Base-by-base conservation (phyloP, 2,329 filamentous ascomycete species). In the Pyrenochaeta sp. region DNA sequence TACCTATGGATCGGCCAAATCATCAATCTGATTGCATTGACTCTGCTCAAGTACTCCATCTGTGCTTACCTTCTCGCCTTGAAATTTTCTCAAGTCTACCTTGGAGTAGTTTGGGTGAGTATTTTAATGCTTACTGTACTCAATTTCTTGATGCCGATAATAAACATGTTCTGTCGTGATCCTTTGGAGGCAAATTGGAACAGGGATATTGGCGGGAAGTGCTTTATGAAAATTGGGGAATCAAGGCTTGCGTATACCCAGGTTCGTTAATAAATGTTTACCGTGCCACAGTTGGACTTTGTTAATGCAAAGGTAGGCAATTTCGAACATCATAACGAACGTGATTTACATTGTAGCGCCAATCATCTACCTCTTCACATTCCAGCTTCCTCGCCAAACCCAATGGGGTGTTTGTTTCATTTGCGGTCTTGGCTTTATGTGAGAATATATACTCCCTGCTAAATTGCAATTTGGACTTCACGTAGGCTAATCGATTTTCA, bases 101-200 rank as follows among this genome's bases (percentile, higher is more conserved):
- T 55, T 1, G 14, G 51, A 4, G 49, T 69, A 2, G 54, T 72
- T 1, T 71, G 66, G 63, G 39, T 53, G 5, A 65, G 61, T 1
- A 66, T 71, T 11, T 11, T 61, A 2, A 62, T 72, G 58, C 59
- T 69, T 10, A 61, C 61, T 1, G 47, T 59, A 1, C 66, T 71
- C 46, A 70, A 67, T 50, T 51, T 66, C 4, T 42, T 65, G 1
- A 14, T 68, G 2, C 66, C 67, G 0, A 49, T 63, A 1, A 54
- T 68, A 42, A 56, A 57, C 1, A 32, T 60, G 20, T 64, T 71
- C 27, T 58, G 55, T 15, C 63, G 60, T 37, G 65, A 54, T 10
- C 66, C 67, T 4, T 64, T 70, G n/a, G 66, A 70, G 20, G 54
- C 60, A 12, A 71, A 71, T 21, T 72, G 68, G 67, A 69, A 72